phyloP scores from a whole-genome alignment of 208 protist species.

The Wallacemonas rigidus region DNA sequence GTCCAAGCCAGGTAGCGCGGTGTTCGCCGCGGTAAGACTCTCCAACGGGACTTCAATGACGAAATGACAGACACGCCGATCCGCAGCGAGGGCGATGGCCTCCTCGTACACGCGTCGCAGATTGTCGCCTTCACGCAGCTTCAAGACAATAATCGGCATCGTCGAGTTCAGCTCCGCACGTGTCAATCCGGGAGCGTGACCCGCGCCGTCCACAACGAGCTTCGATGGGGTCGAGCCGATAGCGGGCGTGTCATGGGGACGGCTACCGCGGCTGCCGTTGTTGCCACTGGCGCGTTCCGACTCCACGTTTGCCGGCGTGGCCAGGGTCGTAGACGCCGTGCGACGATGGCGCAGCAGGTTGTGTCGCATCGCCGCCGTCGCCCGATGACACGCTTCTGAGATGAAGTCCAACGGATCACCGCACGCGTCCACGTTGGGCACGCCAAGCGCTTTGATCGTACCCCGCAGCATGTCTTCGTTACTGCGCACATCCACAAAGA shows the following conservation, averaged over 20 bases:
- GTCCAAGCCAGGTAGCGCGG: constrained; percentile 72
- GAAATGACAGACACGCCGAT: constrained; percentile 74
- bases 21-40: constrained; percentile 69
- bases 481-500: constrained; percentile 76
- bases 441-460: constrained; percentile 72
- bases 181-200: background rate
- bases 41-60: constrained; percentile 83
- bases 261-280: background rate
- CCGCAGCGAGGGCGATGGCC: constrained; percentile 55
- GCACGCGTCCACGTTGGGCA: constrained; percentile 82
- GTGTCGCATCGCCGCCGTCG: constrained; percentile 51
- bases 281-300: background rate
- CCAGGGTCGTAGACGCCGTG: background rate
- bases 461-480: constrained; percentile 75
- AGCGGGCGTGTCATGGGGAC: too few species aligned
- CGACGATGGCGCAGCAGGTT: constrained; percentile 20
- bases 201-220: constrained; percentile 1
- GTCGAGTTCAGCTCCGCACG: constrained; percentile 25
- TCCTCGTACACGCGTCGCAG: constrained; percentile 67
- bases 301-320: background rate
- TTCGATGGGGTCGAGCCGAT: background rate
- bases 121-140: constrained; percentile 64
- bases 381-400: constrained; percentile 63
- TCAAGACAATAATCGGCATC: constrained; percentile 59
- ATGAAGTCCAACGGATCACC: constrained; percentile 87